Evolutionary conservation across 2,329 filamentous ascomycete species (phyloP).

Genomic region (Penicillium sp.): DNA sequence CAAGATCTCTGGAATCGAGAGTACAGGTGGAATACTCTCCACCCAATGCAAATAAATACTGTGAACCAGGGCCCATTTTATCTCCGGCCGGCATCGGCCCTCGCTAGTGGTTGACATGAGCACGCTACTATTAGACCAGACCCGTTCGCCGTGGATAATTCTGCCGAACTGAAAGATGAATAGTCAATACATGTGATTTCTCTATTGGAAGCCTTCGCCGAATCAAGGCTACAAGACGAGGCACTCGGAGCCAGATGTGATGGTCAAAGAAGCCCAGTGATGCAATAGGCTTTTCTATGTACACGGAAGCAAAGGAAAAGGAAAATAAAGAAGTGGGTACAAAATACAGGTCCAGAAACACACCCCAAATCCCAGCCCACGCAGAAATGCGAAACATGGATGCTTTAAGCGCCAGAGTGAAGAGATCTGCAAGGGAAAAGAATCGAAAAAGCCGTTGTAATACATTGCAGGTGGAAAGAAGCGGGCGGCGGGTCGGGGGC

Average conservation of each 20-base stretch:
- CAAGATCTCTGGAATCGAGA: too few species aligned
- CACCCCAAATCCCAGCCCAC: conserved; percentile 35
- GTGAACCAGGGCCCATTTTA: too few species aligned
- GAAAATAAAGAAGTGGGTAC: conserved; percentile 6
- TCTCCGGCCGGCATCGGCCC: too few species aligned
- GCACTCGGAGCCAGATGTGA: conserved; percentile 18
- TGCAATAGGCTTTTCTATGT: conserved; percentile 39
- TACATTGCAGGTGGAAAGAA: conserved; percentile 30
- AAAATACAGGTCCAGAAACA: conserved; percentile 36
- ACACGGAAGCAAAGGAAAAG: conserved; percentile 29
- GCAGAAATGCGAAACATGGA: conserved; percentile 37
- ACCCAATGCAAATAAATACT: too few species aligned
- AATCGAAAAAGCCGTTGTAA: conserved; percentile 32
- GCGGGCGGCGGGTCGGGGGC: conserved; percentile 19
- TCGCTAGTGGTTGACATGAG: too few species aligned
- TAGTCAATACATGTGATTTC: conserved; percentile 6
- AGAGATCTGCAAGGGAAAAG: conserved; percentile 30
- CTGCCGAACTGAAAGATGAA: neutral
- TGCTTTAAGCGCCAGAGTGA: conserved; percentile 42
- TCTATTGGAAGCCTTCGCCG: conserved; percentile 26
- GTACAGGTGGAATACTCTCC: too few species aligned
- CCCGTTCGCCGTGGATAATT: too few species aligned
- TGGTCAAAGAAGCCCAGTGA: conserved; percentile 25
- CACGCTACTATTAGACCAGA: too few species aligned
- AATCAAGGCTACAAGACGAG: conserved; percentile 27